Percentiles rank a stretch among this genome's conserved stretches.
Conservation (phyloP, 1,284 basidiomycete species). For the Neonothopanus nambi region DNA sequence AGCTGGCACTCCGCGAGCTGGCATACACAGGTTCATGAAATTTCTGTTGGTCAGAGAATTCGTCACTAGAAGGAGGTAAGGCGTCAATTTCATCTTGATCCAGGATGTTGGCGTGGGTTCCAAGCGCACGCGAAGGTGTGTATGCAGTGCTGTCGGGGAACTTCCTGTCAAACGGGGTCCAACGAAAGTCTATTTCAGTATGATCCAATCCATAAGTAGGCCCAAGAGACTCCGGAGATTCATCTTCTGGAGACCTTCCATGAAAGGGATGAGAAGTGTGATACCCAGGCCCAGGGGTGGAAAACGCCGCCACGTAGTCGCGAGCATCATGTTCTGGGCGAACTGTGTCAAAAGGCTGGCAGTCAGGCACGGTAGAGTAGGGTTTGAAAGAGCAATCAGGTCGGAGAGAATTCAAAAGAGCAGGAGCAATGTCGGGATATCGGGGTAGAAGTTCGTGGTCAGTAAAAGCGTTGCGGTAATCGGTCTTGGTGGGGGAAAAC, state of each 20-base stretch:
- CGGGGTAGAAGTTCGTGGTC: neutral
- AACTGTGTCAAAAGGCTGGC: neutral
- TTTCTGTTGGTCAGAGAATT: neutral
- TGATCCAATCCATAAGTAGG: constrained; percentile 38
- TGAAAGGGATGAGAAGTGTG: constrained; percentile 34
- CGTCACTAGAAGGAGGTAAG: constrained; percentile 12
- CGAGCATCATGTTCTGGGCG: neutral
- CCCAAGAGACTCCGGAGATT: constrained; percentile 42
- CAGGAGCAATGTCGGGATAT: neutral
- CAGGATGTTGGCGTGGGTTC: neutral
- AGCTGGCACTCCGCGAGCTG: neutral
- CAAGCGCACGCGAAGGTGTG: neutral
- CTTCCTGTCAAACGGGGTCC: constrained; percentile 50
- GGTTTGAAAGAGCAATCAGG: neutral
- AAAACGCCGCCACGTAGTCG: constrained; percentile 23
- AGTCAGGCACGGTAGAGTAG: neutral
- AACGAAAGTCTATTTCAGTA: constrained; percentile 51
- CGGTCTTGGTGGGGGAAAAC: neutral
- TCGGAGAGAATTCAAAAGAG: neutral
- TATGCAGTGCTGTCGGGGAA: neutral
- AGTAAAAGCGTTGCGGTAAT: neutral
- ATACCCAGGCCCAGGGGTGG: constrained; percentile 39
- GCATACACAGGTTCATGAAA: neutral
- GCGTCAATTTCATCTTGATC: neutral
- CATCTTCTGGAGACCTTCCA: constrained; percentile 56